Evolutionary conservation across 2,329 filamentous ascomycete genomes (phyloP).

Genomic region (Aspergillus neoniger): DNA sequence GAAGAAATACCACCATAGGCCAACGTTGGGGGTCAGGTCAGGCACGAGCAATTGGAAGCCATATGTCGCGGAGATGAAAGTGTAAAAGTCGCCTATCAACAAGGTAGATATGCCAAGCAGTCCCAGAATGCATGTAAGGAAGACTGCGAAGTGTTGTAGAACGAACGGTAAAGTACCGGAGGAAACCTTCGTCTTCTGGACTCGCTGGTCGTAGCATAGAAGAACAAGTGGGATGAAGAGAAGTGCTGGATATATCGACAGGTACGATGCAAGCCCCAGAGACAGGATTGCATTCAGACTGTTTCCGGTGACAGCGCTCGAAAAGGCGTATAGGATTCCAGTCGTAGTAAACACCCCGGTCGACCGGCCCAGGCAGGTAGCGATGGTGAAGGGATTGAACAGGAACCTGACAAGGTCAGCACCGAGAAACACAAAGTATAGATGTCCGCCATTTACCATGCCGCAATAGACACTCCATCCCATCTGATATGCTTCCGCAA

Average conservation of each 20-base stretch:
- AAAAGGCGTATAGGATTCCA: slow-evolving; percentile 80
- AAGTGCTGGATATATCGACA: slow-evolving; percentile 87
- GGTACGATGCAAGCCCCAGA: slow-evolving; percentile 81
- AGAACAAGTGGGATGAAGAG: slow-evolving; percentile 80
- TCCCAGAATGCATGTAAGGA: slow-evolving; percentile 57
- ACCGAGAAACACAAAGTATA: neutral
- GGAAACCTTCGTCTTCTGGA: slow-evolving; percentile 33
- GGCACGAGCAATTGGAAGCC: slow-evolving; percentile 88
- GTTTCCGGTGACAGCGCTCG: slow-evolving; percentile 74
- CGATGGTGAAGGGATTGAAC: slow-evolving; percentile 91
- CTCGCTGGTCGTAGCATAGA: slow-evolving; percentile 72
- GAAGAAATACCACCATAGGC: slow-evolving; percentile 99
- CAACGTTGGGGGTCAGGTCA: slow-evolving; percentile 91
- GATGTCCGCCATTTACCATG: slow-evolving; percentile 59
- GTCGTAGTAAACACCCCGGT: slow-evolving; percentile 87
- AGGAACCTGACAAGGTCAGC: slow-evolving; percentile 65
- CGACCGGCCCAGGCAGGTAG: slow-evolving; percentile 85
- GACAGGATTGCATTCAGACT: slow-evolving; percentile 78
- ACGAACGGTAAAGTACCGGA: slow-evolving; percentile 53
- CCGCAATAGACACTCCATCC: slow-evolving; percentile 73
- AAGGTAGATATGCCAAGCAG: slow-evolving; percentile 72
- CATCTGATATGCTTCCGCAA: slow-evolving; percentile 73
- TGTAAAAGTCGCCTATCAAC: slow-evolving; percentile 76
- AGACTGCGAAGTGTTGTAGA: slow-evolving; percentile 53
- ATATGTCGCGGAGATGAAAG: slow-evolving; percentile 86